A percentile compares a stretch with the other conserved stretches of the same genome.
phyloP scores from a whole-genome alignment of 2,329 filamentous ascomycete genomes.

The Graphiopsis chlorocephala region DNA sequence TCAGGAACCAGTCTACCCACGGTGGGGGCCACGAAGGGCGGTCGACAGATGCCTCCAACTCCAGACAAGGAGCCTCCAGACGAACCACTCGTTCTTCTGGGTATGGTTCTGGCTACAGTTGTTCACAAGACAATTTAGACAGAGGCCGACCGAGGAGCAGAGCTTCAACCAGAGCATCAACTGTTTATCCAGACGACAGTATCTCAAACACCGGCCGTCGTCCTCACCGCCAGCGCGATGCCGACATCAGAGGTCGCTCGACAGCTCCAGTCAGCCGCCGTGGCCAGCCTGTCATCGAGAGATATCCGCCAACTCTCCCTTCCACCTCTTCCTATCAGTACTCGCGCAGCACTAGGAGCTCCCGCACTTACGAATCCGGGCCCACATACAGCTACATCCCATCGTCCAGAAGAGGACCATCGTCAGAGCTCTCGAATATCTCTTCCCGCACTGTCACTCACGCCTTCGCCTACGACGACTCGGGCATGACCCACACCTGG shows the following conservation, averaged over 20 bases:
- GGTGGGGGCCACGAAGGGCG: no score
- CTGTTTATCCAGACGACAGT: background rate
- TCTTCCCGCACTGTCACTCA: background rate
- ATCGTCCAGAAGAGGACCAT: background rate
- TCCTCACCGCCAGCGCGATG: background rate
- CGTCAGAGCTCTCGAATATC: background rate
- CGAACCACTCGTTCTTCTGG: background rate
- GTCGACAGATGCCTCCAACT: background rate
- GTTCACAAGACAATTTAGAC: background rate
- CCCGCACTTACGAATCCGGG: background rate
- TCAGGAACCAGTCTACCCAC: background rate
- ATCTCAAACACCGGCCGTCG: background rate
- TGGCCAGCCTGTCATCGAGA: background rate
- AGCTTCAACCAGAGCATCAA: background rate
- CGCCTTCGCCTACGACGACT: background rate
- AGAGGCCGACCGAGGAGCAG: background rate
- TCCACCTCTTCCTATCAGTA: background rate
- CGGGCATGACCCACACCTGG: background rate
- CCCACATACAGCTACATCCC: background rate
- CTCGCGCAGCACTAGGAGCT: background rate
- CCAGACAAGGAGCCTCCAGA: background rate
- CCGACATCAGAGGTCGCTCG: background rate
- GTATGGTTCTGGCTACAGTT: background rate
- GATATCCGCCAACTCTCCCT: background rate
- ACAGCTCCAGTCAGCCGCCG: no score